Evolutionary conservation across 2,329 filamentous ascomycete genomes (phyloP).

Genomic region (Aspergillus sp.): DNA sequence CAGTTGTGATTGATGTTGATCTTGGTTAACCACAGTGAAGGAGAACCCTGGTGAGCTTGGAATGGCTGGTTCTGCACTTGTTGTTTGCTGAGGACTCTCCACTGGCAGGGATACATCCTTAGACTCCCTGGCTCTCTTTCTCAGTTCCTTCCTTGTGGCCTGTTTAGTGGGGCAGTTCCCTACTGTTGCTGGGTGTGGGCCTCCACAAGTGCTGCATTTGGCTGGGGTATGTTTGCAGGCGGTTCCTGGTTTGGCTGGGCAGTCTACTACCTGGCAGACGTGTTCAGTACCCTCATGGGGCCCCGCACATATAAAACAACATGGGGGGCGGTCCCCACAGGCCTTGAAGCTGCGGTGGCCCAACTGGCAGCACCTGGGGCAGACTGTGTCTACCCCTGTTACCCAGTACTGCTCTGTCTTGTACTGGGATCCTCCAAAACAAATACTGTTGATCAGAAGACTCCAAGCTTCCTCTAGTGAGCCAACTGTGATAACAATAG

Average conservation of each 20-base stretch:
- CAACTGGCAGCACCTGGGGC: neutral
- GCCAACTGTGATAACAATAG: neutral
- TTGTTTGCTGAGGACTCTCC: neutral
- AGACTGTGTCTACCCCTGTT: neutral
- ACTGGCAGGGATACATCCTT: neutral
- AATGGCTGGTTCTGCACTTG: neutral
- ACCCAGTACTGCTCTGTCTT: neutral
- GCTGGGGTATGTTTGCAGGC: neutral
- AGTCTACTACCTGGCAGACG: too few species aligned
- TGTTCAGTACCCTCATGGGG: neutral
- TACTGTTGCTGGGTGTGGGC: neutral
- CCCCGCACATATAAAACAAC: neutral
- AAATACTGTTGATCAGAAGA: neutral
- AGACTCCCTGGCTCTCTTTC: neutral
- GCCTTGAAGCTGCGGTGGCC: neutral
- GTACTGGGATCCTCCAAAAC: neutral
- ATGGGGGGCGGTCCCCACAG: neutral
- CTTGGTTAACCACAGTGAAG: neutral
- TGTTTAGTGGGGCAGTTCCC: neutral
- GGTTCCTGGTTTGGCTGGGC: neutral
- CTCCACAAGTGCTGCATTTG: neutral
- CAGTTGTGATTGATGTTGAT: neutral
- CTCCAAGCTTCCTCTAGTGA: neutral
- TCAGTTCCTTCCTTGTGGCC: neutral
- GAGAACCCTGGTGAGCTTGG: neutral